Conservation (phyloP, 2,329 filamentous ascomycete genomes). For the Curvularia lunata region DNA sequence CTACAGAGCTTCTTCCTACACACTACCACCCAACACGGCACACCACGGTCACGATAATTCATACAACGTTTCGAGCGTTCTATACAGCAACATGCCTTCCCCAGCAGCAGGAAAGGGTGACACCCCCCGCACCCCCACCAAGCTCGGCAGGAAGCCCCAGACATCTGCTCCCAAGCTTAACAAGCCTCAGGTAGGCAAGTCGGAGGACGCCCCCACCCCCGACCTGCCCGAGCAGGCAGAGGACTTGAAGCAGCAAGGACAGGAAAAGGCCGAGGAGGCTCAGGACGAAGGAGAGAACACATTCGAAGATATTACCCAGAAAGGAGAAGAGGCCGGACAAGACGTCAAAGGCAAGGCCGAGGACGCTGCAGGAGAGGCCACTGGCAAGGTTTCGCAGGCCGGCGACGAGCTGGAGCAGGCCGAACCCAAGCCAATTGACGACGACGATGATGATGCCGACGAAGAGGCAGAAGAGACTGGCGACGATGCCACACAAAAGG, state of each 20-base stretch:
- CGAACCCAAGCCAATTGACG: conserved; percentile 55
- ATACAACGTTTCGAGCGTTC: conserved; percentile 38
- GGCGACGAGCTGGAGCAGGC: conserved; percentile 54
- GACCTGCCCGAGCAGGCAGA: conserved; percentile 45
- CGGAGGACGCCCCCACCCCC: conserved; percentile 46
- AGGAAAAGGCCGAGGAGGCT: conserved; percentile 44
- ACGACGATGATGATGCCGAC: conserved; percentile 42
- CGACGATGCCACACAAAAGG: conserved; percentile 54
- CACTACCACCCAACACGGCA: conserved; percentile 14
- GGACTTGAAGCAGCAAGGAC: conserved; percentile 48
- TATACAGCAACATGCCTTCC: conserved; percentile 56
- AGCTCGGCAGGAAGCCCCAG: conserved; percentile 56
- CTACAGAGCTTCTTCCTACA: conserved; percentile 18
- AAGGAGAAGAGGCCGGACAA: conserved; percentile 41
- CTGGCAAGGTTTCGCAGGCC: conserved; percentile 57
- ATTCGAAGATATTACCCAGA: conserved; percentile 43
- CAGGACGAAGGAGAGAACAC: conserved; percentile 51
- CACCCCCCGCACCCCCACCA: conserved; percentile 58
- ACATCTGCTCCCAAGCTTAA: conserved; percentile 52
- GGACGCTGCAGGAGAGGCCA: conserved; percentile 47
- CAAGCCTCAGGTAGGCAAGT: conserved; percentile 41
- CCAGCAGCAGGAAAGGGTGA: conserved; percentile 59
- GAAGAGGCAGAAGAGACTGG: conserved; percentile 32
- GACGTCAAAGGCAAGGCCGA: conserved; percentile 48
- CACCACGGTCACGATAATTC: conserved; percentile 40